Evolutionary conservation across 805 yeast species (phyloP).

Genomic region (Pichia insulana): DNA sequence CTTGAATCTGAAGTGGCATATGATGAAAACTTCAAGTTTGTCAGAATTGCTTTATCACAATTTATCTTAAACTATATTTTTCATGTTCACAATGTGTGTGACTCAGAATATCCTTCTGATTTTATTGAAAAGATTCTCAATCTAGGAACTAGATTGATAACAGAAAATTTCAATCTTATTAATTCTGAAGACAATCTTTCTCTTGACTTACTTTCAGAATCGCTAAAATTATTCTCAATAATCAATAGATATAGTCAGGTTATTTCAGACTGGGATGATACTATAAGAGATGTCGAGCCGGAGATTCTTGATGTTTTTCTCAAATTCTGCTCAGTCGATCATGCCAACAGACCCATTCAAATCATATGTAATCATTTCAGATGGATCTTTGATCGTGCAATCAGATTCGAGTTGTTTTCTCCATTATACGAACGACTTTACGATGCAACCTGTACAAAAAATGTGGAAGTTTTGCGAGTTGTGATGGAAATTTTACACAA

Average conservation of each 20-base stretch:
- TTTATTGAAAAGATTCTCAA: slow-evolving; percentile 27
- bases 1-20: slow-evolving; percentile 53
- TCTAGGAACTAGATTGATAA: slow-evolving; percentile 30
- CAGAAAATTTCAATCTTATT: slow-evolving; percentile 38
- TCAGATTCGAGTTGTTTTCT: slow-evolving; percentile 27
- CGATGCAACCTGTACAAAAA: slow-evolving; percentile 20
- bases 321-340: slow-evolving; percentile 7
- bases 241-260: slow-evolving; percentile 24
- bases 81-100: slow-evolving; percentile 26
- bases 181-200: slow-evolving; percentile 13
- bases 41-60: slow-evolving; percentile 44
- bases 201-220: slow-evolving; percentile 36
- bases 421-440: slow-evolving; percentile 31
- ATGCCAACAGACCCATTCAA: slow-evolving; percentile 24
- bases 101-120: slow-evolving; percentile 23
- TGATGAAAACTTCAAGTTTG: slow-evolving; percentile 41
- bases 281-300: slow-evolving; percentile 29
- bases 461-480: slow-evolving; percentile 36
- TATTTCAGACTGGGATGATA: slow-evolving; percentile 30
- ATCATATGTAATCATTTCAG: slow-evolving; percentile 30
- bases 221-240: slow-evolving; percentile 35
- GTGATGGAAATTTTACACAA: slow-evolving; percentile 31
- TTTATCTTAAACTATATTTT: slow-evolving; percentile 27
- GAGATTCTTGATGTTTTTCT: slow-evolving; percentile 37
- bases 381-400: slow-evolving; percentile 11